Percentiles rank a stretch among this genome's conserved stretches.
These are phyloP conservation scores for Hypoxylon sp. DNA, from an alignment of 2,329 filamentous ascomycete species.

Conservation along the genomic window DNA sequence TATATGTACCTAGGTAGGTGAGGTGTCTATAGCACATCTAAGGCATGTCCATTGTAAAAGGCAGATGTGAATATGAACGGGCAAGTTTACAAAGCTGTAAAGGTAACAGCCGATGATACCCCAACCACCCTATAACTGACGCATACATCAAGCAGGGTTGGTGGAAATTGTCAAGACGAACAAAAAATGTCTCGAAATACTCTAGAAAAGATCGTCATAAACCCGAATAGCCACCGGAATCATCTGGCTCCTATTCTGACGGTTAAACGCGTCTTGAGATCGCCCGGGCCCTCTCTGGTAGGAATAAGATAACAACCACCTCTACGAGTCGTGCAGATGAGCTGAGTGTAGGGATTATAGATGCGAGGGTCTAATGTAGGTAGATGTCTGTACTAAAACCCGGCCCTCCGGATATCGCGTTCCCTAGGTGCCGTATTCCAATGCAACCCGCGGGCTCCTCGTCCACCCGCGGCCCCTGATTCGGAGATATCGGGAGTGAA, in stretches of 20 bases:
- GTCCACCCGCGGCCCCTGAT: constrained; percentile 22
- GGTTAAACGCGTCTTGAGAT: constrained; percentile 31
- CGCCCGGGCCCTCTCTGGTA: background rate
- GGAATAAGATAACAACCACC: too few species aligned
- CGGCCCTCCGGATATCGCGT: constrained; percentile 14
- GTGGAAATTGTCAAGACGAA: constrained; percentile 32
- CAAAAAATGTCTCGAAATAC: constrained; percentile 21
- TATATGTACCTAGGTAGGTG: too few species aligned
- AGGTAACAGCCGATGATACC: constrained; percentile 35
- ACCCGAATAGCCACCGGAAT: constrained; percentile 36
- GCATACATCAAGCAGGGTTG: constrained; percentile 28
- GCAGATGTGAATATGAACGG: constrained; percentile 12
- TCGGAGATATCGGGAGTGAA: constrained; percentile 36
- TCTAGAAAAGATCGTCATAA: constrained; percentile 32
- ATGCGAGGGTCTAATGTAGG: constrained; percentile 7
- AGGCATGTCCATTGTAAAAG: background rate
- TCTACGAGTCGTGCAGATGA: too few species aligned
- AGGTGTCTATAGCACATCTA: background rate
- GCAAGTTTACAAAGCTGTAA: constrained; percentile 22
- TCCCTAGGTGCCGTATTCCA: constrained; percentile 24
- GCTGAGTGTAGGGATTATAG: too few species aligned
- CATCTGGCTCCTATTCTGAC: constrained; percentile 22
- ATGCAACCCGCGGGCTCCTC: constrained; percentile 24
- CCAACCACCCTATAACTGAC: constrained; percentile 27
- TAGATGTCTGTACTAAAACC: constrained; percentile 15